phyloP scores from a whole-genome alignment of 1,139 yeast genomes.

The Geotrichum klebahnii region DNA sequence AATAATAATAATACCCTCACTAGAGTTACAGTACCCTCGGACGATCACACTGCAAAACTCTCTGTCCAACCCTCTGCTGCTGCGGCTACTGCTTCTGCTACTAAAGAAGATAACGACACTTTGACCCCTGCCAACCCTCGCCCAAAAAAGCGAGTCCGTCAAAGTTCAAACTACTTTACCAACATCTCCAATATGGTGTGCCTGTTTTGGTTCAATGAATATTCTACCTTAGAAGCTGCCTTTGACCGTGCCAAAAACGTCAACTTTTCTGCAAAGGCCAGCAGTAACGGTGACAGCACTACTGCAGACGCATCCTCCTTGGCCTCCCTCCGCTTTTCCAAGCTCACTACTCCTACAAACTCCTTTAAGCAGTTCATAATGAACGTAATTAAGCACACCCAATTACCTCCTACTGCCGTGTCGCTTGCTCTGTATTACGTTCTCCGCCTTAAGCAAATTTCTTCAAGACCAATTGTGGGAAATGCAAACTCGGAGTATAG shows the following conservation, averaged over 20 bases:
- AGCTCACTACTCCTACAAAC: slow-evolving; percentile 25
- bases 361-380: slow-evolving; percentile 31
- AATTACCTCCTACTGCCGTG: slow-evolving; percentile 38
- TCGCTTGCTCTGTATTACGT: slow-evolving; percentile 40
- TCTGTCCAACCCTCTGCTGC: slow-evolving; percentile 1
- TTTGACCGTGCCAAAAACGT: slow-evolving; percentile 21
- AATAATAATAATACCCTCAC: slow-evolving; percentile 7
- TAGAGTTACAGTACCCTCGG: neutral
- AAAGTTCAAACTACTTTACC: slow-evolving; percentile 24
- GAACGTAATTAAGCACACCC: slow-evolving; percentile 35
- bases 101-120: slow-evolving; percentile 1
- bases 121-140: slow-evolving; percentile 2
- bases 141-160: slow-evolving; percentile 6
- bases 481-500: slow-evolving; percentile 48
- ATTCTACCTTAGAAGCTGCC: slow-evolving; percentile 22
- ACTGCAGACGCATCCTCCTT: neutral
- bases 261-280: slow-evolving; percentile 16
- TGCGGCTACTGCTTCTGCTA: neutral
- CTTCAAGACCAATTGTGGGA: slow-evolving; percentile 33
- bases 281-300: no score
- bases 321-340: slow-evolving; percentile 15
- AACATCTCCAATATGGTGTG: slow-evolving; percentile 36
- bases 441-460: slow-evolving; percentile 33
- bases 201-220: slow-evolving; percentile 35
- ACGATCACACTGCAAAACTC: slow-evolving; percentile 4